A percentile compares a stretch with the other conserved stretches of the same genome.
Conservation (phyloP, 2,329 filamentous ascomycete species). For the Colletotrichum acutatum region DNA sequence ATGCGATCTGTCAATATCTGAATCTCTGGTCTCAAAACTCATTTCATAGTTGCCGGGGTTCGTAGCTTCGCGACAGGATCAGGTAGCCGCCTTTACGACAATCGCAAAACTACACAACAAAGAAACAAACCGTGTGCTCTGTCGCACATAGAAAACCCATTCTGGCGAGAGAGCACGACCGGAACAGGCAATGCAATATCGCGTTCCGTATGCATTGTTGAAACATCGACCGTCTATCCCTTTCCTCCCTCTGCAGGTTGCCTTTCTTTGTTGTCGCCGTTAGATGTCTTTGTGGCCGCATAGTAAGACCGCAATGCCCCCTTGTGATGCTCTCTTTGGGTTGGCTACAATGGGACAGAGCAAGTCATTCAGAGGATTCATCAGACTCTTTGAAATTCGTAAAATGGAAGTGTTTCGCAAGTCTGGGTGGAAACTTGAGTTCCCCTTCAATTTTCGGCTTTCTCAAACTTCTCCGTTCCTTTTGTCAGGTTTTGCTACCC, state of each 20-base stretch:
- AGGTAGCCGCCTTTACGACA: neutral
- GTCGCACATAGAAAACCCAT: constrained; percentile 10
- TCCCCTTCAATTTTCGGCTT: constrained; percentile 11
- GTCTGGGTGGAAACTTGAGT: neutral
- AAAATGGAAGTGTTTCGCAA: constrained; percentile 31
- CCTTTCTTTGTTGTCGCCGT: neutral
- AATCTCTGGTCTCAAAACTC: neutral
- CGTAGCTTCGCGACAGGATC: neutral
- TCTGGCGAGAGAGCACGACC: neutral
- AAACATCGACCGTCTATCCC: constrained; percentile 11
- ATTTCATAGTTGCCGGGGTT: neutral
- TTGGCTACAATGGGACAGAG: neutral
- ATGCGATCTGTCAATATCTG: neutral
- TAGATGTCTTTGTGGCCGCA: constrained; percentile 15
- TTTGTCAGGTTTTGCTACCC: constrained; percentile 2
- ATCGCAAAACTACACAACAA: constrained; percentile 6
- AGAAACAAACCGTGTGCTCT: neutral
- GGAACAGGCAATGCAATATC: constrained; percentile 16
- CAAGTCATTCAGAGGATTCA: neutral
- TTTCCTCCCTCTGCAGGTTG: constrained; percentile 2
- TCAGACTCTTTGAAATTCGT: constrained; percentile 3
- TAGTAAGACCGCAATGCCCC: neutral
- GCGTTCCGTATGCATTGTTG: constrained; percentile 19
- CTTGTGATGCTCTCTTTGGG: neutral
- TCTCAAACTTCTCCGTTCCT: neutral